A percentile compares a stretch with the other conserved stretches of the same genome.
These are phyloP conservation scores for Adenanthera pavonina DNA, from an alignment of 306 rosid species.

Conservation along the genomic window DNA sequence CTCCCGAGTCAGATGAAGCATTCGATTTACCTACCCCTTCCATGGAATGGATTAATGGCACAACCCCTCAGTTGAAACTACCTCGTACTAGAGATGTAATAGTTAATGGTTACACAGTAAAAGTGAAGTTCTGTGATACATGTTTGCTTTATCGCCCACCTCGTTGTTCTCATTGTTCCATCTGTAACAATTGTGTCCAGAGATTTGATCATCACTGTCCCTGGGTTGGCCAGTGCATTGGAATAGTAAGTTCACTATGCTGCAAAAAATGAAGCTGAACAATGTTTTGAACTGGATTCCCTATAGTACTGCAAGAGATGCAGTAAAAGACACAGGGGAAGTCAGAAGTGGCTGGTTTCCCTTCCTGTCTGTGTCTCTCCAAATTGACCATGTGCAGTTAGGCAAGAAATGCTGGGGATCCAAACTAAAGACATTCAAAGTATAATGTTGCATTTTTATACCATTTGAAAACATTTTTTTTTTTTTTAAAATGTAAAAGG, in stretches of 20 bases:
- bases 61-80: constrained; percentile 84
- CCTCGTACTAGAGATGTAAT: constrained; percentile 86
- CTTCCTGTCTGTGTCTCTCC: neutral
- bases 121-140: constrained; percentile 94
- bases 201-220: constrained; percentile 99
- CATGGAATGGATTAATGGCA: constrained; percentile 91
- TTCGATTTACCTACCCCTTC: constrained; percentile 76
- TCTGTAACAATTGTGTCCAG: constrained; percentile 97
- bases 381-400: neutral
- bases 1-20: constrained; percentile 79
- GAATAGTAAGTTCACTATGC: constrained; percentile 67
- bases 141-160: constrained; percentile 96
- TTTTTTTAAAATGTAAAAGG: neutral
- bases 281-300: neutral
- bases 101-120: constrained; percentile 76
- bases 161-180: constrained; percentile 96
- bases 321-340: neutral
- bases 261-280: neutral
- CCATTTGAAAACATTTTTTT: constrained; percentile 6
- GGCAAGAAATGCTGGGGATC: neutral
- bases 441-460: constrained; percentile 23
- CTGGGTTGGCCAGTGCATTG: constrained; percentile 99
- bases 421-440: neutral
- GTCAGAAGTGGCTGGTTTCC: neutral
- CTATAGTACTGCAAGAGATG: neutral